Conservation (phyloP, 2,329 filamentous ascomycete genomes). For the Pseudogymnoascus sp. region DNA sequence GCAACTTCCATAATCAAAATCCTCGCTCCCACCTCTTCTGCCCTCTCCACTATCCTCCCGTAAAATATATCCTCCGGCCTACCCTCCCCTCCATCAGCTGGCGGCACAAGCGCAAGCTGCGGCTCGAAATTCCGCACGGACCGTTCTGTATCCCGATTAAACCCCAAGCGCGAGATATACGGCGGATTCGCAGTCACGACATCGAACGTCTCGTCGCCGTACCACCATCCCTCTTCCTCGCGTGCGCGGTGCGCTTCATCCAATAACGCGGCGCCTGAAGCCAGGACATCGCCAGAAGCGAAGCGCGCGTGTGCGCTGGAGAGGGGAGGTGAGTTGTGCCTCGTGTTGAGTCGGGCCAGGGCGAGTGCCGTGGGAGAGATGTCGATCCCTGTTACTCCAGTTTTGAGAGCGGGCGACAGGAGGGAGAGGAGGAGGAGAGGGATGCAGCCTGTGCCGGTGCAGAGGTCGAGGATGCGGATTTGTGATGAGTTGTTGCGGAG, state of each 20-base stretch:
- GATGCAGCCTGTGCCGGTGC: slow-evolving; percentile 88
- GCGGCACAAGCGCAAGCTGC: slow-evolving; percentile 64
- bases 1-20: slow-evolving; percentile 63
- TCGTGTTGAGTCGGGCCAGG: slow-evolving; percentile 58
- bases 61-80: slow-evolving; percentile 55
- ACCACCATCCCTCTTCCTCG: neutral
- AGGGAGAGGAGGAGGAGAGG: slow-evolving; percentile 64
- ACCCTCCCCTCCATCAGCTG: slow-evolving; percentile 17
- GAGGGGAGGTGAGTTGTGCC: slow-evolving; percentile 20
- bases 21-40: slow-evolving; percentile 39
- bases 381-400: slow-evolving; percentile 66
- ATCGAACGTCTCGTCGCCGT: slow-evolving; percentile 13
- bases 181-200: slow-evolving; percentile 84
- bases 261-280: neutral
- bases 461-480: slow-evolving; percentile 66
- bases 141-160: slow-evolving; percentile 52
- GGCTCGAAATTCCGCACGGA: slow-evolving; percentile 82
- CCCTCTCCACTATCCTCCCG: slow-evolving; percentile 50
- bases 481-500: slow-evolving; percentile 10
- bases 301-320: neutral
- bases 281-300: slow-evolving; percentile 36
- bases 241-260: neutral
- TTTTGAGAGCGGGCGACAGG: slow-evolving; percentile 36
- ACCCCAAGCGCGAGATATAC: slow-evolving; percentile 64
- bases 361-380: slow-evolving; percentile 56